Conservation (phyloP, 2,329 filamentous ascomycete genomes). For the Westerdykella ornata region DNA sequence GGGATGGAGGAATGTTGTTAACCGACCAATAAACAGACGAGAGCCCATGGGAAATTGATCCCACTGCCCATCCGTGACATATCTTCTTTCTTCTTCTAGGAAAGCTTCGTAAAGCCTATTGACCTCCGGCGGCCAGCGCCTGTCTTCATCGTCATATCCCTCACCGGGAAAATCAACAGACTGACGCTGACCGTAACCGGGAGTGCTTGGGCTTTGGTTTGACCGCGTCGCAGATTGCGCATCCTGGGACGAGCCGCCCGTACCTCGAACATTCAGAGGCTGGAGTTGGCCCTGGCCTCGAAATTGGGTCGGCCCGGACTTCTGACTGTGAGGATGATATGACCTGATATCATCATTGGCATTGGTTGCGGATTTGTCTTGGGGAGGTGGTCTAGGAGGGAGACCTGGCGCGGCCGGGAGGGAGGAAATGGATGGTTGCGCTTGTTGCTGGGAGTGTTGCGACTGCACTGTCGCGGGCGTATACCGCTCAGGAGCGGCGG, state of each 20-base stretch:
- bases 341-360: slow-evolving; percentile 46
- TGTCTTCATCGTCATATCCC: slow-evolving; percentile 41
- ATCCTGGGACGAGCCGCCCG: slow-evolving; percentile 9
- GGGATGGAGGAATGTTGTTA: neutral
- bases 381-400: slow-evolving; percentile 44
- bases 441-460: slow-evolving; percentile 24
- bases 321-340: slow-evolving; percentile 45
- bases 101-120: slow-evolving; percentile 68
- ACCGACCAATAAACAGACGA: slow-evolving; percentile 71
- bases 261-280: slow-evolving; percentile 16
- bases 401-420: slow-evolving; percentile 39
- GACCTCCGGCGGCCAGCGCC: slow-evolving; percentile 50
- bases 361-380: slow-evolving; percentile 43
- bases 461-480: slow-evolving; percentile 13
- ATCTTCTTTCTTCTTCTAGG: slow-evolving; percentile 63
- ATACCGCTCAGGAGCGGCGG: no score
- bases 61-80: slow-evolving; percentile 73
- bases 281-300: slow-evolving; percentile 24
- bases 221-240: slow-evolving; percentile 12
- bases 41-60: slow-evolving; percentile 72
- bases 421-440: slow-evolving; percentile 32
- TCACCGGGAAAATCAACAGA: slow-evolving; percentile 20
- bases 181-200: slow-evolving; percentile 25
- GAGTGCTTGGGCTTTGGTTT: slow-evolving; percentile 25
- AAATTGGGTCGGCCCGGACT: slow-evolving; percentile 26